phyloP scores from a whole-genome alignment of 257 asterid species.

The Phtheirospermum japonicum region DNA sequence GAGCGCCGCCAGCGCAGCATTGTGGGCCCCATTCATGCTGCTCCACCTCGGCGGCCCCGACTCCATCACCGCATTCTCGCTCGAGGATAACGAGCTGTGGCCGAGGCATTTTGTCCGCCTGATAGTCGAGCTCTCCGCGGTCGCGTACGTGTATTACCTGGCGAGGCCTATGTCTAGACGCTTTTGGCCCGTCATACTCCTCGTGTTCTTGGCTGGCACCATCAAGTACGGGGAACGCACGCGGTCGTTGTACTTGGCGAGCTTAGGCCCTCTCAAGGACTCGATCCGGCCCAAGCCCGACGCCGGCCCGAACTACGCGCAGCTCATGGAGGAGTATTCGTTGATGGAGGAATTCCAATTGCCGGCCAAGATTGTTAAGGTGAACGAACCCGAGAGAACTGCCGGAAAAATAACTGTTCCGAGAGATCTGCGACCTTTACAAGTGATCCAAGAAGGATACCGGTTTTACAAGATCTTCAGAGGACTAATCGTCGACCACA shows the following conservation, averaged over 20 bases:
- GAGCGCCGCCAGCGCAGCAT: slow-evolving; percentile 17
- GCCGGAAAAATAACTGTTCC: neutral
- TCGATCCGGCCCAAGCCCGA: slow-evolving; percentile 26
- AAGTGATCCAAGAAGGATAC: neutral
- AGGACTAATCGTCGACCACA: slow-evolving; percentile 31
- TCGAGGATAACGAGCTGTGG: slow-evolving; percentile 33
- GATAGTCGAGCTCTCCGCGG: neutral
- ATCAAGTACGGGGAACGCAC: slow-evolving; percentile 37
- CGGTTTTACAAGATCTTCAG: slow-evolving; percentile 10
- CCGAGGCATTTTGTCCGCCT: slow-evolving; percentile 26
- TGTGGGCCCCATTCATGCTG: slow-evolving; percentile 28
- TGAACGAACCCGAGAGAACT: neutral
- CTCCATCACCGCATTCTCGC: slow-evolving; percentile 27
- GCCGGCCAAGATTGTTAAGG: neutral
- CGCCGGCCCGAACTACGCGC: slow-evolving; percentile 34
- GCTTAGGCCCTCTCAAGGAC: slow-evolving; percentile 20
- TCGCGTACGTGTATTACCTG: slow-evolving; percentile 13
- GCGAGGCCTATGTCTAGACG: neutral
- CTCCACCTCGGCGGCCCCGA: slow-evolving; percentile 34
- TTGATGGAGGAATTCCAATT: slow-evolving; percentile 3
- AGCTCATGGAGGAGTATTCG: slow-evolving; percentile 29
- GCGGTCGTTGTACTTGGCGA: slow-evolving; percentile 8
- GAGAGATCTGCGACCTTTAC: neutral
- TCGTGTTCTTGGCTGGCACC: slow-evolving; percentile 22
- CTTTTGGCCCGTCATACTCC: slow-evolving; percentile 18